Evolutionary conservation across 495 filamentous ascomycete genomes (phyloP).

Genomic region (Copromyces sp.): DNA sequence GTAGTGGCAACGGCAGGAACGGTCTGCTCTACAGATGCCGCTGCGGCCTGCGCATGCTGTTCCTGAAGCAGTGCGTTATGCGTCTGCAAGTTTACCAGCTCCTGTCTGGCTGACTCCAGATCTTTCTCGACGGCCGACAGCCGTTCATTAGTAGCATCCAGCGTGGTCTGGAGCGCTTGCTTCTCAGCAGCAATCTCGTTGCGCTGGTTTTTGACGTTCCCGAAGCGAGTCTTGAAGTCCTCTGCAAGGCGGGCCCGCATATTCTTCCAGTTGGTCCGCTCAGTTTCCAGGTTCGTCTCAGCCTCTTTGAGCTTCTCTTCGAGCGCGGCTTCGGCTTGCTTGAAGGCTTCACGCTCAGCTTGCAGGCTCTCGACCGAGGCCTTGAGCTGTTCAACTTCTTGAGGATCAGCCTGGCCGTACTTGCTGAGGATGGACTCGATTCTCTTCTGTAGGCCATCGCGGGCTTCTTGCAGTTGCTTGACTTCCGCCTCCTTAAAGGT

Average conservation of each 20-base stretch:
- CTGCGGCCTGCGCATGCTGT: constrained; percentile 9
- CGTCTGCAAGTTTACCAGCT: constrained; percentile 28
- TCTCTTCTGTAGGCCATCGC: constrained; percentile 85
- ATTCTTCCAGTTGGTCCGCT: constrained; percentile 34
- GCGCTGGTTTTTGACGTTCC: constrained; percentile 28
- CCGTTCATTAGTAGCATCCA: constrained; percentile 23
- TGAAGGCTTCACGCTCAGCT: constrained; percentile 59
- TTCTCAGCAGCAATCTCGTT: constrained; percentile 33
- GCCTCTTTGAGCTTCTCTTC: constrained; percentile 42
- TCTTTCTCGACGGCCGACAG: constrained; percentile 28
- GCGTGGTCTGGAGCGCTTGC: constrained; percentile 21
- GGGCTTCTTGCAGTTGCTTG: constrained; percentile 71
- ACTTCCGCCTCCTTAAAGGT: constrained; percentile 77
- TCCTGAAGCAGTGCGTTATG: constrained; percentile 23
- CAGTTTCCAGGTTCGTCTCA: constrained; percentile 32
- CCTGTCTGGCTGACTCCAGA: constrained; percentile 25
- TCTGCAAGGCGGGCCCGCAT: constrained; percentile 32
- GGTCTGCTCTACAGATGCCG: constrained; percentile 4
- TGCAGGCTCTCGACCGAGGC: constrained; percentile 50
- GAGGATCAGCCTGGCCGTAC: constrained; percentile 89
- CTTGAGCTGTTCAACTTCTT: constrained; percentile 79
- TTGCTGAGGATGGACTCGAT: constrained; percentile 91
- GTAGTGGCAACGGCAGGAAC: constrained; percentile 2
- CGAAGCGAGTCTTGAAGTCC: constrained; percentile 36
- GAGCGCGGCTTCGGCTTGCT: constrained; percentile 47